A percentile compares a stretch with the other conserved stretches of the same genome.
phyloP scores from a whole-genome alignment of 176 grass and related monocot species.

The Rhynchospora tenuis region DNA sequence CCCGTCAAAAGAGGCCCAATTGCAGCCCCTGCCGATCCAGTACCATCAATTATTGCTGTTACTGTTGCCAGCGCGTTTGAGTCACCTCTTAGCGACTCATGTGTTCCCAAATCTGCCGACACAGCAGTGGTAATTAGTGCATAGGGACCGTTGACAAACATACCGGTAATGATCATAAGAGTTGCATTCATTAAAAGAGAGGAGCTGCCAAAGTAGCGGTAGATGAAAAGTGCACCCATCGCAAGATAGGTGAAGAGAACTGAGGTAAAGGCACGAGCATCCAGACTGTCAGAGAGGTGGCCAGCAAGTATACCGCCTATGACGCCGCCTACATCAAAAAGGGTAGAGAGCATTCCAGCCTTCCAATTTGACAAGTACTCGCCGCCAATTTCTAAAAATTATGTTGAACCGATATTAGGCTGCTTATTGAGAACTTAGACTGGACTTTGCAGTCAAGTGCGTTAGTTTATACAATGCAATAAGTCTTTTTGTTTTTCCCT shows the following conservation, averaged over 20 bases:
- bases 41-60: conserved; percentile 81
- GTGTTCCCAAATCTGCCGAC: conserved; percentile 78
- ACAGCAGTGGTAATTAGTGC: conserved; percentile 82
- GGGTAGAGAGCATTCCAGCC: conserved; percentile 67
- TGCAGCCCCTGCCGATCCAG: conserved; percentile 63
- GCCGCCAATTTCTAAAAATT: conserved; percentile 60
- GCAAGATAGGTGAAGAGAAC: conserved; percentile 76
- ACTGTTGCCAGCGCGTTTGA: conserved; percentile 71
- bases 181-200: conserved; percentile 55
- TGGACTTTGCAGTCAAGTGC: neutral
- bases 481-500: neutral
- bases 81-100: conserved; percentile 59
- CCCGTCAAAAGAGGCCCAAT: conserved; percentile 73
- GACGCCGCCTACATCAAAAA: conserved; percentile 82
- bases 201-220: conserved; percentile 58
- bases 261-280: conserved; percentile 67
- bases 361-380: conserved; percentile 62
- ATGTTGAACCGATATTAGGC: neutral
- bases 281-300: conserved; percentile 63
- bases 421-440: neutral
- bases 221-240: conserved; percentile 66
- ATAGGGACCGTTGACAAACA: conserved; percentile 81
- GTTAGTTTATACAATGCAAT: neutral
- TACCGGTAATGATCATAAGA: conserved; percentile 78
- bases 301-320: conserved; percentile 75